These are phyloP conservation scores for Colletotrichum orbiculare DNA, from an alignment of 2,329 filamentous ascomycete genomes.

Conservation along the genomic window DNA sequence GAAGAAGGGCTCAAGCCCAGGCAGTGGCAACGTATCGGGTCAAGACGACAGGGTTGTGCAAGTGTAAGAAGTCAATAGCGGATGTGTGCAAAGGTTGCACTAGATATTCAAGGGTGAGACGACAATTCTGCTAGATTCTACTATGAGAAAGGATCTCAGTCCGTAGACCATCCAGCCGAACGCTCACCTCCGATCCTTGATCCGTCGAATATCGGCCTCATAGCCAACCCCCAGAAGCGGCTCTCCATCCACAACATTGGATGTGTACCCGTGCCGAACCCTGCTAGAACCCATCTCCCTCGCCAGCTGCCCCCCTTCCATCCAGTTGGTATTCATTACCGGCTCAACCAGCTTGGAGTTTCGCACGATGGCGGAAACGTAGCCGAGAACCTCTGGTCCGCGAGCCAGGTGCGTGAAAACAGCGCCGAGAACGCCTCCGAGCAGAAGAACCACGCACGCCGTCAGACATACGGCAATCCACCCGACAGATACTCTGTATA, in stretches of 20 bases:
- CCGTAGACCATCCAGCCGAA: neutral
- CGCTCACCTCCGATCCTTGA: neutral
- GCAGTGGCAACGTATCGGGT: too few relatives aligned
- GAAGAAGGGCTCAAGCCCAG: too few relatives aligned
- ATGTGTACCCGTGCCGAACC: slow-evolving; percentile 4
- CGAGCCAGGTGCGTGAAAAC: slow-evolving; percentile 3
- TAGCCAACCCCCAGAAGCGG: slow-evolving; percentile 4
- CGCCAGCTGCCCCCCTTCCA: slow-evolving; percentile 1
- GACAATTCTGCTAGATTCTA: neutral
- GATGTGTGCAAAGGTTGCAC: too few relatives aligned
- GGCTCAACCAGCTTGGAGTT: slow-evolving; percentile 9
- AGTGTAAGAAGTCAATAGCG: too few relatives aligned
- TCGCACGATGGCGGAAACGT: slow-evolving; percentile 8
- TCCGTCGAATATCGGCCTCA: neutral
- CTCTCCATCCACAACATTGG: neutral
- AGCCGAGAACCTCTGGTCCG: slow-evolving; percentile 16
- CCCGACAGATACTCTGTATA: neutral
- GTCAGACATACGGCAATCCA: neutral
- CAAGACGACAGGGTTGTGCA: too few relatives aligned
- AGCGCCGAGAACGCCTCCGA: neutral
- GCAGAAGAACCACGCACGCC: neutral
- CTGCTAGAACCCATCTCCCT: neutral
- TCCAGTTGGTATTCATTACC: neutral
- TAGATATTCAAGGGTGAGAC: neutral
- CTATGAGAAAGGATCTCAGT: neutral